Conservation (phyloP, 176 grass and related monocot species). For the Ananas comosus region DNA sequence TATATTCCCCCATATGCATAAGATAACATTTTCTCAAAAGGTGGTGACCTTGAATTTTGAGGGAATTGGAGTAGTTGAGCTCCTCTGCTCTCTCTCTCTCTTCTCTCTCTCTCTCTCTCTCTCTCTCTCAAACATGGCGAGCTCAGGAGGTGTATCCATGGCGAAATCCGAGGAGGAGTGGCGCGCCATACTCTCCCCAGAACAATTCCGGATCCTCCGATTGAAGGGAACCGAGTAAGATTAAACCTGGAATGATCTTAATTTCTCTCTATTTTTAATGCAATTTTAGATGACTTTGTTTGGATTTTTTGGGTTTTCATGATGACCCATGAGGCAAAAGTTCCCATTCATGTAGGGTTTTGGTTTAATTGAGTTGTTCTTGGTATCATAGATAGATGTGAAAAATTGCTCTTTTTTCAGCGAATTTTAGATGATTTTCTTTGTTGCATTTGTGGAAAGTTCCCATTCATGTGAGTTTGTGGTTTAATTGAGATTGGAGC, state of each 20-base stretch:
- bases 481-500: not conserved
- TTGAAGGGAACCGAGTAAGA: constrained; percentile 79
- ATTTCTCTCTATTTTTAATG: not conserved
- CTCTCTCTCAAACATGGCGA: constrained; percentile 11
- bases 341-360: not conserved
- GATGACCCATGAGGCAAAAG: not conserved
- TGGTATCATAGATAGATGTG: not conserved
- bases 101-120: too few species aligned
- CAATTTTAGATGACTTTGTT: not conserved
- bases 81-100: too few species aligned
- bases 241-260: not conserved
- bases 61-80: too few species aligned
- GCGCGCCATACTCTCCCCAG: constrained; percentile 64
- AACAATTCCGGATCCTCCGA: constrained; percentile 95
- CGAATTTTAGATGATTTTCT: not conserved
- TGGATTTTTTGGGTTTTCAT: not conserved
- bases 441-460: not conserved
- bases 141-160: constrained; percentile 21
- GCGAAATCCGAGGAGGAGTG: constrained; percentile 77
- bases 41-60: too few species aligned
- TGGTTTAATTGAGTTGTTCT: not conserved
- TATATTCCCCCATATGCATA: too few species aligned
- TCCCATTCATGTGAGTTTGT: not conserved
- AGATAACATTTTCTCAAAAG: too few species aligned
- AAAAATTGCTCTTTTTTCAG: too few species aligned